Evolutionary conservation across 148 eudicot genomes (phyloP).

Genomic region (Suaeda aralocaspica): DNA sequence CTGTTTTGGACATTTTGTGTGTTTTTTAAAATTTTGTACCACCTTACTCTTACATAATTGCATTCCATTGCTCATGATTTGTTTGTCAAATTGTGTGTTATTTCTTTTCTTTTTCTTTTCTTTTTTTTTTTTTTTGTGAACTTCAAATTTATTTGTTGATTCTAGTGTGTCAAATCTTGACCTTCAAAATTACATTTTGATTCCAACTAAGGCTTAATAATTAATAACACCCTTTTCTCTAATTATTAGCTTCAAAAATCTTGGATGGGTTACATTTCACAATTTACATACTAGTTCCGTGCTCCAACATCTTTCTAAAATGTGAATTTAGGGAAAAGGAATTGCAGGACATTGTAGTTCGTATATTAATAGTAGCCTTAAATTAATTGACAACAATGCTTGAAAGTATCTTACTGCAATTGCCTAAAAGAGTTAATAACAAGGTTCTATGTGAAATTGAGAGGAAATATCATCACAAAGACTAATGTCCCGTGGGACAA

Average conservation of each 20-base stretch:
- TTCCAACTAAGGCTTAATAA: not conserved
- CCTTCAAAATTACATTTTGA: not conserved
- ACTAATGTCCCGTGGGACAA: not conserved
- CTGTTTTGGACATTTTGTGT: slow-evolving; percentile 19
- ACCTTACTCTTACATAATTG: slow-evolving; percentile 9
- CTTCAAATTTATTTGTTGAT: not conserved
- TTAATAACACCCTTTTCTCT: not conserved
- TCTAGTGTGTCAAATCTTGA: not conserved
- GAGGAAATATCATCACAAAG: not conserved
- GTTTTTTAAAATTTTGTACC: not conserved
- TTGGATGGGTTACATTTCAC: not conserved
- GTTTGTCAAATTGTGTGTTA: not conserved
- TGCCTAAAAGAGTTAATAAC: not conserved
- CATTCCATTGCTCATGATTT: not conserved
- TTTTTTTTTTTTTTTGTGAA: not conserved
- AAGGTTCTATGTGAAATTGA: not conserved
- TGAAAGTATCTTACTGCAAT: not conserved
- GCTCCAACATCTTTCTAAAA: not conserved
- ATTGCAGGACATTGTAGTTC: not conserved
- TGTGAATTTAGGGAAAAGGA: not conserved
- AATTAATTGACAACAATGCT: not conserved
- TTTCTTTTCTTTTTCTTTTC: not conserved
- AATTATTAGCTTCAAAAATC: slow-evolving; percentile 8
- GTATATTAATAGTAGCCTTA: not conserved
- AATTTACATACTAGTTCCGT: not conserved